A percentile compares a stretch with the other conserved stretches of the same genome.
Conservation (phyloP, 2,329 filamentous ascomycete species). For the Pseudogymnoascus sp. region DNA sequence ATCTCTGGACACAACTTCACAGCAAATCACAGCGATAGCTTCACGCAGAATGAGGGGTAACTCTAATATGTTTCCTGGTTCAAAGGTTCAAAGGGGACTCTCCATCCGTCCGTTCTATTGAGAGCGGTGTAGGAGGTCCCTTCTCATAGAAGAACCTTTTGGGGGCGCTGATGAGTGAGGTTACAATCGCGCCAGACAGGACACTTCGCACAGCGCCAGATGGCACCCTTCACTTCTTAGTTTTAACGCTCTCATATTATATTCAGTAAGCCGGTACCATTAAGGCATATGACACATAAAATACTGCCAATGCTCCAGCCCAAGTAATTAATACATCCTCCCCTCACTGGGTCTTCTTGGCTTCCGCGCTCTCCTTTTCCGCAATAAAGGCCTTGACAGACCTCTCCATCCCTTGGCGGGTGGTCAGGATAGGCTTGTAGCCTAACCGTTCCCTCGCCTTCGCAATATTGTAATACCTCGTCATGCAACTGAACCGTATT, state of each 20-base stretch:
- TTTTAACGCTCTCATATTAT: neutral
- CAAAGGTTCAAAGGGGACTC: neutral
- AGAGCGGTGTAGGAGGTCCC: neutral
- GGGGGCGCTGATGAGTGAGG: neutral
- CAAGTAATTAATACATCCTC: neutral
- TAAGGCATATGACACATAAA: neutral
- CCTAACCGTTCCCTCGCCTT: constrained; percentile 66
- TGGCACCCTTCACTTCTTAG: neutral
- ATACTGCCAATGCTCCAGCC: neutral
- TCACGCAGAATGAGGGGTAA: neutral
- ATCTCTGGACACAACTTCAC: neutral
- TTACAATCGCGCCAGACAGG: neutral
- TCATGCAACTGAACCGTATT: constrained; percentile 62
- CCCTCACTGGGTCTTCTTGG: constrained; percentile 24
- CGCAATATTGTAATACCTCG: constrained; percentile 66
- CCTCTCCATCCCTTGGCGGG: constrained; percentile 52
- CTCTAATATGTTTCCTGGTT: neutral
- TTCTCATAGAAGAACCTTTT: neutral
- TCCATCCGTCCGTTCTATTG: neutral
- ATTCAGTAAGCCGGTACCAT: neutral
- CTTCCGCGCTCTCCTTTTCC: constrained; percentile 17
- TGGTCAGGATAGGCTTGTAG: constrained; percentile 57
- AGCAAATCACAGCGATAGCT: neutral
- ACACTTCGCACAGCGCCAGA: neutral
- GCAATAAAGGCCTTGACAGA: constrained; percentile 22